Evolutionary conservation across 1,284 basidiomycete species (phyloP), one percentile per base, ranked within the genome.

Genomic region (Puccinia horiana): DNA sequence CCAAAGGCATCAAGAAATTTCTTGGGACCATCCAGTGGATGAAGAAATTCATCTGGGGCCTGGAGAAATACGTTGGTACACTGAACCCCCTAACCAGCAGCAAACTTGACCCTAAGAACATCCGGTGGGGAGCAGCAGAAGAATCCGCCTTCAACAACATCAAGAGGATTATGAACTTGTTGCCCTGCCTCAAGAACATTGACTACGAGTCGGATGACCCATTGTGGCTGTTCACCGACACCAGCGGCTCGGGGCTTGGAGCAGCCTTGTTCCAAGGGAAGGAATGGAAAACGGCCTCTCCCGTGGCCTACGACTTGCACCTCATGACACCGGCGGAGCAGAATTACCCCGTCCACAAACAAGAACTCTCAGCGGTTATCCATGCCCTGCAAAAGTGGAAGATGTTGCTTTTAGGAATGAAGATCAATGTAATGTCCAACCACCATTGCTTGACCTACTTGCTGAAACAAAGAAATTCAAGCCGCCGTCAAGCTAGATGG

Each of bases 401-500:
- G n/a, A n/a, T n/a, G n/a, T n/a, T n/a, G n/a, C n/a, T n/a, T n/a
- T n/a, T n/a, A n/a, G n/a, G n/a, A 56, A 56, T n/a, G n/a, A 47
- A 47, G 44, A 47, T 47, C 44, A 47, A 47, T 16, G 44, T 47
- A 8, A 47, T 47, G 44, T 8, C 44, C 44, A 8, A 47, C 44
- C 44, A 47, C 16, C 44, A 47, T 16, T 47, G 8, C 9, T 16
- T 47, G 9, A 47, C 44, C 16, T 47, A 47, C 16, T 16, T 89
- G 67, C 1, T 84, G 0, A 83, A 83, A 0, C 88, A 90, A 75
- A 74, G 83, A 3, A 84, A 88, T 18, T 84, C 89, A 0, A 88
- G 87, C 0, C 67, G 84, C 0, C 76, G 85, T 0, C 88, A 89
- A 78, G 84, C 84, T 0, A 84, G 85, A 0, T 89, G 88, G 88